These are phyloP conservation scores for Polyporus tsugae DNA, from an alignment of 1,284 basidiomycete genomes.

Conservation along the genomic window DNA sequence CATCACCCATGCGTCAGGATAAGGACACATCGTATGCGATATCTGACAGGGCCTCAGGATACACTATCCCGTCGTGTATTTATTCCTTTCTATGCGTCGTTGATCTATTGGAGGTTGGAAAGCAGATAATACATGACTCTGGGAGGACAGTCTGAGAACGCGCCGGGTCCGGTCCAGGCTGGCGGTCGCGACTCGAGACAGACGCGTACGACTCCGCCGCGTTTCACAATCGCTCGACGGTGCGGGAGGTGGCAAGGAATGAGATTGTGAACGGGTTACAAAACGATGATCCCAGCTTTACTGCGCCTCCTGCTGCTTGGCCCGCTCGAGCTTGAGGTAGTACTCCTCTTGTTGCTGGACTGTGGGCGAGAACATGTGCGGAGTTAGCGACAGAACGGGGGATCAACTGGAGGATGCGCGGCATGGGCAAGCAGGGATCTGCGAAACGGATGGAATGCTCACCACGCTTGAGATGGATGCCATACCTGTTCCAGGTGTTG, in stretches of 20 bases:
- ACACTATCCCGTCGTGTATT: constrained; percentile 30
- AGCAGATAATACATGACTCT: background rate
- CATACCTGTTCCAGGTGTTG: constrained; percentile 67
- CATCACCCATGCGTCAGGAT: background rate
- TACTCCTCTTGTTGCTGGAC: constrained; percentile 83
- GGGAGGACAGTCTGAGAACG: constrained; percentile 16
- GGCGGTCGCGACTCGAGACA: constrained; percentile 27
- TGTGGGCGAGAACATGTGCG: constrained; percentile 42
- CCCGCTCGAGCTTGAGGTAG: constrained; percentile 83
- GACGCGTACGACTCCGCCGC: background rate
- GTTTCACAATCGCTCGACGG: background rate
- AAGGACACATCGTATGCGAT: constrained; percentile 8
- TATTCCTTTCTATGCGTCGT: constrained; percentile 26
- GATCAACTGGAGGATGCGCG: background rate
- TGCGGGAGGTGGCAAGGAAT: constrained; percentile 17
- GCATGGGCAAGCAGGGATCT: constrained; percentile 2
- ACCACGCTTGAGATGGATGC: constrained; percentile 77
- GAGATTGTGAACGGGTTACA: constrained; percentile 29
- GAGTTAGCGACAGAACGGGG: constrained; percentile 26
- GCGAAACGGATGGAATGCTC: constrained; percentile 44
- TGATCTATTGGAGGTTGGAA: constrained; percentile 9
- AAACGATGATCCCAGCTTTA: constrained; percentile 25
- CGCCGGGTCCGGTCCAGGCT: constrained; percentile 30
- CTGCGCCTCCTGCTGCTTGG: constrained; percentile 41
- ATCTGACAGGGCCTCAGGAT: constrained; percentile 5